A percentile compares a stretch with the other conserved stretches of the same genome.
These are phyloP conservation scores for Cyberlindnera mrakii DNA, from an alignment of 805 yeast genomes.

Conservation along the genomic window DNA sequence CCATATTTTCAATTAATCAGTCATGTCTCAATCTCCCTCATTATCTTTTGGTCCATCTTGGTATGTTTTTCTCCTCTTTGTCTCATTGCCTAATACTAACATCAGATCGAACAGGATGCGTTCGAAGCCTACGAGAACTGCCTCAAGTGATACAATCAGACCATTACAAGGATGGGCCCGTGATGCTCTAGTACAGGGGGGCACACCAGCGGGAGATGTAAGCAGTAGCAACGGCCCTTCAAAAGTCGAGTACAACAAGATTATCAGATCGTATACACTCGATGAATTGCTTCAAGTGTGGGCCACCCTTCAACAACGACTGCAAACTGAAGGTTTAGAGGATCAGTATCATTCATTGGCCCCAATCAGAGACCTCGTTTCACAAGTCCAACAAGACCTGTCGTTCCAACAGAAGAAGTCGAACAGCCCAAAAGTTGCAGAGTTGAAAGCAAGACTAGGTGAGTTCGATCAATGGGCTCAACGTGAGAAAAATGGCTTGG, in stretches of 20 bases:
- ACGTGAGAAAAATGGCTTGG: constrained; percentile 18
- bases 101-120: constrained; percentile 25
- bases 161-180: no score
- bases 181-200: no score
- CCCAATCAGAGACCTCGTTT: constrained; percentile 18
- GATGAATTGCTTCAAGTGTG: constrained; percentile 51
- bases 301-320: constrained; percentile 30
- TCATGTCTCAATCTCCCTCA: constrained; percentile 26
- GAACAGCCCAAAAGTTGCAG: constrained; percentile 5
- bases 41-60: constrained; percentile 14
- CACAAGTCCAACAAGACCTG: constrained; percentile 19
- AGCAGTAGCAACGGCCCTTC: background rate
- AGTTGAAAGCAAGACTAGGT: constrained; percentile 13
- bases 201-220: no score
- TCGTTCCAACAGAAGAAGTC: constrained; percentile 7
- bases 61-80: constrained; percentile 2
- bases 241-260: constrained; percentile 1
- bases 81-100: background rate
- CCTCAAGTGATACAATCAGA: constrained; percentile 1
- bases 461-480: constrained; percentile 19
- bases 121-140: constrained; percentile 20
- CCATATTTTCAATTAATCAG: background rate
- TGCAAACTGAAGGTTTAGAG: constrained; percentile 22
- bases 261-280: constrained; percentile 32
- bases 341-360: constrained; percentile 29